phyloP scores from a whole-genome alignment of 345 rosid genomes.

The Conringia planisiliqua region DNA sequence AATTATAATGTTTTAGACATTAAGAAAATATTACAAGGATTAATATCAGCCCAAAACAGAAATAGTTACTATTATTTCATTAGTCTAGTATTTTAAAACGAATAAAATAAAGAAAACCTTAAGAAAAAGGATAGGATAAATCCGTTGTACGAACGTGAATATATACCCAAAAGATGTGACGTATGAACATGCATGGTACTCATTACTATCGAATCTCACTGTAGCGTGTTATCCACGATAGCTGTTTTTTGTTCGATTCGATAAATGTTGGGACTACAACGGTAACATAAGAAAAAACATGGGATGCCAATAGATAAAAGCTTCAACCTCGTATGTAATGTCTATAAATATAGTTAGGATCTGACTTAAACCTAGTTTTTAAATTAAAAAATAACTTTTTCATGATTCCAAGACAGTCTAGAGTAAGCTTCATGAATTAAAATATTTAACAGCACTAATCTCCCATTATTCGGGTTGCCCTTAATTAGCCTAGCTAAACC shows the following conservation, averaged over 20 bases:
- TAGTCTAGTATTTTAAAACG: not conserved
- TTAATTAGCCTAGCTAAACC: too few species aligned
- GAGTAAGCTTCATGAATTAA: too few species aligned
- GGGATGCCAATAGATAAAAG: too few species aligned
- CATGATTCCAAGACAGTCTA: too few species aligned
- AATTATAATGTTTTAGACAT: too few species aligned
- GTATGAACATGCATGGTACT: not conserved
- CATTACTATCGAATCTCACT: not conserved
- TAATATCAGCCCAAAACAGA: too few species aligned
- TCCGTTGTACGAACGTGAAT: not conserved
- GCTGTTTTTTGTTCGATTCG: not conserved
- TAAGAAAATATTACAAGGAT: too few species aligned
- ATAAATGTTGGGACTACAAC: not conserved
- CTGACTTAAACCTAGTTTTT: too few species aligned
- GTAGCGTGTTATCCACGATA: not conserved
- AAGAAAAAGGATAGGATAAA: not conserved
- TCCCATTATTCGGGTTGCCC: too few species aligned
- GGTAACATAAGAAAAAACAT: not conserved
- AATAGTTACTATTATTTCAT: too few species aligned
- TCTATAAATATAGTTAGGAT: not conserved
- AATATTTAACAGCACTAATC: too few species aligned
- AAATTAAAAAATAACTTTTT: too few species aligned
- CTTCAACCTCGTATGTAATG: not conserved
- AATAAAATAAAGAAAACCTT: not conserved
- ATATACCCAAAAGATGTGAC: not conserved